Conservation (phyloP, 164 flowering plant genomes). For the Tetracentron sinense region DNA sequence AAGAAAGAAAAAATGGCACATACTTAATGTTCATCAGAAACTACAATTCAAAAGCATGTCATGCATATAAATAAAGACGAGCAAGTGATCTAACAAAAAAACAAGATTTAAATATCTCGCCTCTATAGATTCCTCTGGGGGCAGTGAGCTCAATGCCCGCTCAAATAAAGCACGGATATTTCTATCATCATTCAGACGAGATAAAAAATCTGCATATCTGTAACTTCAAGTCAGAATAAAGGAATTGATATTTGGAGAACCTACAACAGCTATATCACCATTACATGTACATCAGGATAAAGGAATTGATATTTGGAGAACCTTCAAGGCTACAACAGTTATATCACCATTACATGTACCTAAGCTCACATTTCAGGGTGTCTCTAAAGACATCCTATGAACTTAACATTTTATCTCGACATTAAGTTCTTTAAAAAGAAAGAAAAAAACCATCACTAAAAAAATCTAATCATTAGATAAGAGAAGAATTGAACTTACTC, state of each 20-base stretch:
- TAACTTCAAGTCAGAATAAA: constrained; percentile 12
- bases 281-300: constrained; percentile 5
- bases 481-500: constrained; percentile 55
- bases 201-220: constrained; percentile 95
- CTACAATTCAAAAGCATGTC: neutral
- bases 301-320: neutral
- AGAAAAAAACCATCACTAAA: constrained; percentile 10
- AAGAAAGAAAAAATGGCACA: neutral
- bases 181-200: constrained; percentile 90
- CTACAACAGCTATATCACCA: too few relatives aligned
- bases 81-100: neutral
- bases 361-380: neutral
- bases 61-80: neutral
- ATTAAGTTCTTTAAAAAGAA: constrained; percentile 2
- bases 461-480: neutral
- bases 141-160: constrained; percentile 85
- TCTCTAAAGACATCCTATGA: constrained; percentile 1
- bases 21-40: too few relatives aligned
- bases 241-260: constrained; percentile 1
- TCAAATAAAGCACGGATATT: constrained; percentile 92
- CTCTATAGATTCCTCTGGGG: constrained; percentile 82
- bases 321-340: neutral
- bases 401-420: neutral
- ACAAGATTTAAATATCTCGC: constrained; percentile 24
- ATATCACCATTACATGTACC: constrained; percentile 3